Base-by-base conservation (phyloP, 257 asterid genomes). In the Paulownia fortunei region DNA sequence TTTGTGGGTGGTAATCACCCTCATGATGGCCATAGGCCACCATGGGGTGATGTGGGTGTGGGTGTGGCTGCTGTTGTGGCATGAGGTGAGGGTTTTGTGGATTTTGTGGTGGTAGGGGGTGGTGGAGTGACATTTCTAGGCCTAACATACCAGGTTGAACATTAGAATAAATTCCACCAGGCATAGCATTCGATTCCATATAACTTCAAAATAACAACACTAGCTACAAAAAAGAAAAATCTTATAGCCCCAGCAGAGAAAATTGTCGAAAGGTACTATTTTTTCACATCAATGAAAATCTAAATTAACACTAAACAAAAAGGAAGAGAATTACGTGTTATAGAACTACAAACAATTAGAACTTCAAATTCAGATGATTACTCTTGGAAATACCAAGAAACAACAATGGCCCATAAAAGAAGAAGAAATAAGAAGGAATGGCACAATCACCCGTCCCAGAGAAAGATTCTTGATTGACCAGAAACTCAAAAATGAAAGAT, bases 91-190 rank as follows among this genome's bases (percentile, higher is more conserved):
- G 76, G 74, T 80, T 84, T 70, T 76, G 91, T 2, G 71, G 83
- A 5, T 78, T 70, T 42, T 80, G 88, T 9, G 82, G 82, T 1
- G 85, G 93, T 24, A 80, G 34, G 13, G 87, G 85, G 79, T 85
- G 91, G 71, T 90, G 91, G 46, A 92, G 87, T 21, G 98, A 94
- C 96, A 92, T 90, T 80, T 94, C 98, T 49, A 94, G 80, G 13
- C 93, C 97, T 54, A 90, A 60, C 87, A 86, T 88, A 3, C 86
- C 90, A n/a, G 91, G 81, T 49, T 89, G 87, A 66, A 82, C 72
- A 36, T 74, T 84, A 0, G 96, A 80, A 77, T 89, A 91, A 76
- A 84, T 80, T 24, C 94, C 93, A 52, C 86, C 80, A 12, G 85
- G 47, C 80, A 86, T 58, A 15, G 56, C 32, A 80, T 78, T 83